Conservation (phyloP, 305 asterid genomes). For the Fraxinus albicans region DNA sequence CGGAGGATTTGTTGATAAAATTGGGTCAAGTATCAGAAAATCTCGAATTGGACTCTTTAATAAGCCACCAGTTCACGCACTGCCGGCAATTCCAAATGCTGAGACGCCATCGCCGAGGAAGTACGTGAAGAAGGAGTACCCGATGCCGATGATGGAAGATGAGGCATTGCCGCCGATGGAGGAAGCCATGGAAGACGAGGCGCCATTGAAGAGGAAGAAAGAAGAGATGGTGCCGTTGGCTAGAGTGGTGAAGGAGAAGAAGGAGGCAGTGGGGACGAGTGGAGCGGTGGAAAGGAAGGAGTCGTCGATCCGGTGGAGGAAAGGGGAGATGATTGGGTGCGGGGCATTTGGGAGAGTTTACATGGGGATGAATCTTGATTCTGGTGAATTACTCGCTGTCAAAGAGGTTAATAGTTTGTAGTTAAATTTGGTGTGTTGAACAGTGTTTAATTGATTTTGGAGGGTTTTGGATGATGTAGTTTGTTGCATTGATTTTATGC, state of each 20-base stretch:
- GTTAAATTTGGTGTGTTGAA: slow-evolving; percentile 2
- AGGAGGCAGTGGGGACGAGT: not conserved
- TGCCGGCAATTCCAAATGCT: slow-evolving; percentile 50
- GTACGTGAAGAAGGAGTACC: slow-evolving; percentile 12
- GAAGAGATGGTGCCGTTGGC: slow-evolving; percentile 29
- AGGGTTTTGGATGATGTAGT: slow-evolving; percentile 21
- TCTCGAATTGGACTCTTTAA: slow-evolving; percentile 80
- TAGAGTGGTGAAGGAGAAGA: not conserved
- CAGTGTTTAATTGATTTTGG: not conserved
- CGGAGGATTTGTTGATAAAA: slow-evolving; percentile 84
- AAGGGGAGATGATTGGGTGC: slow-evolving; percentile 92
- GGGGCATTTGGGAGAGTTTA: slow-evolving; percentile 98
- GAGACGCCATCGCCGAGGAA: slow-evolving; percentile 24
- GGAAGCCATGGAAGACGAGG: slow-evolving; percentile 31
- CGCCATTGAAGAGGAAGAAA: slow-evolving; percentile 27
- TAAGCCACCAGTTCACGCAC: slow-evolving; percentile 62
- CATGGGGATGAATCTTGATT: slow-evolving; percentile 98
- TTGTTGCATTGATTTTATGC: slow-evolving; percentile 27
- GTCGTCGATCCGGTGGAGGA: slow-evolving; percentile 81
- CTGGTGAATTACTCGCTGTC: slow-evolving; percentile 90
- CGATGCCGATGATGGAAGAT: slow-evolving; percentile 27
- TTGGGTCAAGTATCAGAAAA: slow-evolving; percentile 81
- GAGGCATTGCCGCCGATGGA: slow-evolving; percentile 47
- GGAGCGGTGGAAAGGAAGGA: not conserved
- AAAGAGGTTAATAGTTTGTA: slow-evolving; percentile 61